Evolutionary conservation across 768 basidiomycete genomes (phyloP), one percentile per base, ranked within the genome.

Genomic region (Psilocybe tampanensis): DNA sequence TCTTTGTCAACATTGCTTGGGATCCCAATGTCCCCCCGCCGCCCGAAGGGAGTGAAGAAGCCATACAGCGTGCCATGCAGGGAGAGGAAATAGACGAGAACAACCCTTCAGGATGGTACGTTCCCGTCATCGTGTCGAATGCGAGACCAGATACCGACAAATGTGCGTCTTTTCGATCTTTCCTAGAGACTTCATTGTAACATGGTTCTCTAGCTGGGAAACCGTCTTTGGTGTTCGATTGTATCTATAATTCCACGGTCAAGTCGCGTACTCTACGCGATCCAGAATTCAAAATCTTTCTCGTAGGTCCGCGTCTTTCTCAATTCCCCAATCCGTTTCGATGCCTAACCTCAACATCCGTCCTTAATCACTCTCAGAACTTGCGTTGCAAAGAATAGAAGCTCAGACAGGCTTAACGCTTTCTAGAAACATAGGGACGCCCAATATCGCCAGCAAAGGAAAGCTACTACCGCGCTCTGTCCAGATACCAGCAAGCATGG

Each of bases 371-470:
- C 21, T 52, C 15, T 6, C 61, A 92, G 89, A 92, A 70, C 79
- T 90, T 9, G 84, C 85, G 0, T 68, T 91, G 3, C 86, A 88
- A 63, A 83, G 82, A 8, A 81, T 89, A 44, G 88, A 90, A 71
- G 77, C 78, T 0, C 86, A 88, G 59, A 78, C 81, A 8, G 65
- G 76, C 3, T 65, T 90, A n/a, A 60, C 75, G 0, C 79, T 92
- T 43, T 90, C 90, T 1, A 82, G 89, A 21, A 77, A 83, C 47
- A 84, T 93, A 58, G 80, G 80, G 21, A 88, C 82, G 0, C 91
- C 91, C 5, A 94, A 93, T 69, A 90, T 94, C 51, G 72, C 80
- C 2, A 85, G 85, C 51, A 94, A 93, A 68, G 91, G 91, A n/a
- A 81, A 78, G 63, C 80, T 87, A 1, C 64, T 67, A 23, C 78